Conservation (phyloP, 768 basidiomycete species). For the Kwoniella botswanensis region DNA sequence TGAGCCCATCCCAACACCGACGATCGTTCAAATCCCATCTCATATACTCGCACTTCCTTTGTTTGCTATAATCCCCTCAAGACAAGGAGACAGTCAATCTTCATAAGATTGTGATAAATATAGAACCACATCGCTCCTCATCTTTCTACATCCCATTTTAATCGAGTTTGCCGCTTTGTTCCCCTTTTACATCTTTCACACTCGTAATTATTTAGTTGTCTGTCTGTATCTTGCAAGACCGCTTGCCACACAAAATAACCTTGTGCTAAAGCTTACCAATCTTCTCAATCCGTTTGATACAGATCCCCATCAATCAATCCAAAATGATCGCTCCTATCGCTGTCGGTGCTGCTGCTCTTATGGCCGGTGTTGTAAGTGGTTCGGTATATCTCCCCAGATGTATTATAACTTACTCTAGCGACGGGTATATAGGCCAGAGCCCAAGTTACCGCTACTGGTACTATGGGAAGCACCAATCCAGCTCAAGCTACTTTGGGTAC, state of each 20-base stretch:
- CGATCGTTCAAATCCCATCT: neutral
- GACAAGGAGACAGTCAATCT: neutral
- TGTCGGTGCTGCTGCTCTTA: conserved; percentile 35
- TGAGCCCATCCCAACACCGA: neutral
- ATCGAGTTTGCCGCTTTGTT: neutral
- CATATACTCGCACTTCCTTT: neutral
- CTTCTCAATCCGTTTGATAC: neutral
- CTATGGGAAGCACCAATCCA: conserved; percentile 54
- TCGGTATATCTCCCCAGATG: too few species aligned
- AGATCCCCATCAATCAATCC: neutral
- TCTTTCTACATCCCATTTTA: neutral
- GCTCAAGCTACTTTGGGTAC: conserved; percentile 50
- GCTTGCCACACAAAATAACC: too few species aligned
- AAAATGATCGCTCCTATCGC: conserved; percentile 34
- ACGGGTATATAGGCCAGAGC: conserved; percentile 33
- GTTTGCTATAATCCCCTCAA: neutral
- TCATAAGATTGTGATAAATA: neutral
- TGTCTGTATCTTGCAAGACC: too few species aligned
- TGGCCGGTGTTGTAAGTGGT: conserved; percentile 41
- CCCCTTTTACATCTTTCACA: neutral
- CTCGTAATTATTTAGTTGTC: too few species aligned
- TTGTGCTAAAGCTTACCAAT: neutral
- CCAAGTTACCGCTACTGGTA: conserved; percentile 56
- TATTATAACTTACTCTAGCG: neutral
- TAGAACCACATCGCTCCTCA: neutral